These are phyloP conservation scores for Tricholoma saponaceum DNA, from an alignment of 768 basidiomycete genomes.

Conservation along the genomic window DNA sequence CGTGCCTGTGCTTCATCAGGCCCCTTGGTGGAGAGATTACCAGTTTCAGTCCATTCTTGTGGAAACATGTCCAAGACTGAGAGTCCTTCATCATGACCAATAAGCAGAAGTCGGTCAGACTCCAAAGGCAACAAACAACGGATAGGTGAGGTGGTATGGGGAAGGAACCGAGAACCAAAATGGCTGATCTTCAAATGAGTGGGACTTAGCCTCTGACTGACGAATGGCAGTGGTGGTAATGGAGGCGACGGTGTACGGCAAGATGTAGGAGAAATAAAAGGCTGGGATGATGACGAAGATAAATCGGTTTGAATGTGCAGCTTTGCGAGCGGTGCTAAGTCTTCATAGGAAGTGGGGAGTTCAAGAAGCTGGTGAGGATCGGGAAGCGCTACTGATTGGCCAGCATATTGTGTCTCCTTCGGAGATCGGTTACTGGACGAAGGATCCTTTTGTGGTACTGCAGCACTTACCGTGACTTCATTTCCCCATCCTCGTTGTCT, in stretches of 20 bases:
- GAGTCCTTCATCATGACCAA: conserved; percentile 77
- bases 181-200: conserved; percentile 67
- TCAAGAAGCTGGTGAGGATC: neutral
- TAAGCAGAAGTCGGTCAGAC: conserved; percentile 60
- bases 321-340: neutral
- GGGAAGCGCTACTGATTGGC: neutral
- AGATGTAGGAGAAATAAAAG: conserved; percentile 17
- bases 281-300: conserved; percentile 22
- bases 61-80: conserved; percentile 84
- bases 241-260: conserved; percentile 25
- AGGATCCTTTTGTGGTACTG: neutral
- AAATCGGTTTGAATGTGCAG: conserved; percentile 42
- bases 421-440: neutral
- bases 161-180: conserved; percentile 84
- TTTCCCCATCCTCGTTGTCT: conserved; percentile 71
- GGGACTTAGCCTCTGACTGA: conserved; percentile 50
- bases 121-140: conserved; percentile 70
- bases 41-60: conserved; percentile 57
- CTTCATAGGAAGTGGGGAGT: neutral
- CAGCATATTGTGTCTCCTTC: conserved; percentile 1
- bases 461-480: conserved; percentile 25
- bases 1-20: conserved; percentile 69
- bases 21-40: conserved; percentile 45
- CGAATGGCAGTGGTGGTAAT: conserved; percentile 36
- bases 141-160: conserved; percentile 73